These are phyloP conservation scores for Pelargonium myrrhifolium DNA, from an alignment of 441 rosid species.

Conservation along the genomic window DNA sequence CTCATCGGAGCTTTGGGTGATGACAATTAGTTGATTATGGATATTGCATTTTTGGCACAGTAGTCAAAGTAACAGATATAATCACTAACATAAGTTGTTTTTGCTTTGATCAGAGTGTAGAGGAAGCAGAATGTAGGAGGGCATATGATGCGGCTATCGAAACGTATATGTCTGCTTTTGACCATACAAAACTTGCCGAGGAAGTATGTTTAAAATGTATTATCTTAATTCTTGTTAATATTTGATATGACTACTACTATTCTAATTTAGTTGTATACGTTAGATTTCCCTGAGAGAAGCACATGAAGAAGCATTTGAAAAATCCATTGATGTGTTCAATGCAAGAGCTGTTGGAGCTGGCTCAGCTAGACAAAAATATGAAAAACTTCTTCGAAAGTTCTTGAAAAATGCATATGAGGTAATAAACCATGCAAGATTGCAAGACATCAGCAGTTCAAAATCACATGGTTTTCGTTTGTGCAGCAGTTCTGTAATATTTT, in stretches of 20 bases:
- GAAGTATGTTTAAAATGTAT: slow-evolving; percentile 45
- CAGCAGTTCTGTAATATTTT: too few species aligned
- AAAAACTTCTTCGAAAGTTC: too few species aligned
- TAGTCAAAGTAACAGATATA: too few species aligned
- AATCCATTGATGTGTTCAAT: slow-evolving; percentile 9
- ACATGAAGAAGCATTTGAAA: slow-evolving; percentile 82
- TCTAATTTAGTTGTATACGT: too few species aligned
- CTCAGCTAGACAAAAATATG: too few species aligned
- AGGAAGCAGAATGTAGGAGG: slow-evolving; percentile 89
- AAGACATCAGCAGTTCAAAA: too few species aligned
- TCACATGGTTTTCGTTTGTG: too few species aligned
- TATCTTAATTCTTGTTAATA: slow-evolving; percentile 26
- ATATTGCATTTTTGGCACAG: background rate
- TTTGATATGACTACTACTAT: too few species aligned
- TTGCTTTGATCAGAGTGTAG: slow-evolving; percentile 63
- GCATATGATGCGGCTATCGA: slow-evolving; percentile 83
- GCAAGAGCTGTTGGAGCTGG: too few species aligned
- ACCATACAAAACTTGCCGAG: slow-evolving; percentile 69
- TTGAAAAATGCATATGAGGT: too few species aligned
- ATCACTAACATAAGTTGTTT: background rate
- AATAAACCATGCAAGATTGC: too few species aligned
- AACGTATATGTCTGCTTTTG: slow-evolving; percentile 55
- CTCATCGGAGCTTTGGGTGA: too few species aligned
- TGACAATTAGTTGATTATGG: background rate
- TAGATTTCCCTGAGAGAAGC: slow-evolving; percentile 79